These are phyloP conservation scores for Trichoderma sp. DNA, from an alignment of 2,329 filamentous ascomycete genomes.

Conservation along the genomic window DNA sequence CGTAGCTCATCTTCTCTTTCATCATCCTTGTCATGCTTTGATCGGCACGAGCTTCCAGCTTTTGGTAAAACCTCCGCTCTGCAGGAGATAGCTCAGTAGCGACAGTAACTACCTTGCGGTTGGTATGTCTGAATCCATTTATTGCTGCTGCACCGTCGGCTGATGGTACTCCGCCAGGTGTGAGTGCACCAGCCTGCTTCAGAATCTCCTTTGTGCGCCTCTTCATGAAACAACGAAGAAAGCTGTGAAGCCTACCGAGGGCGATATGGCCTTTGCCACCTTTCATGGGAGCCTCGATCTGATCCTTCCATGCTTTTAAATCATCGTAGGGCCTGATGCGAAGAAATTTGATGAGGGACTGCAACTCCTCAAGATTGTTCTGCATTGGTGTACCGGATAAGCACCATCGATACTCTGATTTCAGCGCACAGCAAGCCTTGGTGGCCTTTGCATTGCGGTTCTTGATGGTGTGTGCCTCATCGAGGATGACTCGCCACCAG, in stretches of 20 bases:
- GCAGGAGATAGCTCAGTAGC: conserved; percentile 73
- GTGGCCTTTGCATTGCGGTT: conserved; percentile 95
- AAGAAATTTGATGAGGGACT: conserved; percentile 89
- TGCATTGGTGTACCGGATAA: conserved; percentile 96
- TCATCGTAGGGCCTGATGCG: conserved; percentile 90
- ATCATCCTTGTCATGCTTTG: conserved; percentile 87
- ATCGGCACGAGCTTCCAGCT: conserved; percentile 80
- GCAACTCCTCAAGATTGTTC: conserved; percentile 94
- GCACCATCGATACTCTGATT: conserved; percentile 91
- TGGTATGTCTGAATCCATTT: conserved; percentile 83
- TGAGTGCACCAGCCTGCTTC: conserved; percentile 78
- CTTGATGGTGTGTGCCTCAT: conserved; percentile 98
- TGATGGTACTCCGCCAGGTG: conserved; percentile 65
- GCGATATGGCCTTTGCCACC: conserved; percentile 85
- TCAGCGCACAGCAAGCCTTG: conserved; percentile 82
- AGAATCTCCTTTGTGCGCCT: conserved; percentile 97
- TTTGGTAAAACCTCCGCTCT: conserved; percentile 82
- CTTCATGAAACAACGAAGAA: conserved; percentile 95
- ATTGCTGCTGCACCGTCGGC: conserved; percentile 51
- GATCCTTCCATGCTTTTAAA: conserved; percentile 80
- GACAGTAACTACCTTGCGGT: conserved; percentile 81
- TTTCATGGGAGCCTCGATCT: conserved; percentile 87
- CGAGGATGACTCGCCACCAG: conserved; percentile 94
- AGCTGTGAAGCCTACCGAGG: conserved; percentile 78
- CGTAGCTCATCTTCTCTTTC: conserved; percentile 79